phyloP scores from a whole-genome alignment of 345 rosid species.

The Salix caprea region DNA sequence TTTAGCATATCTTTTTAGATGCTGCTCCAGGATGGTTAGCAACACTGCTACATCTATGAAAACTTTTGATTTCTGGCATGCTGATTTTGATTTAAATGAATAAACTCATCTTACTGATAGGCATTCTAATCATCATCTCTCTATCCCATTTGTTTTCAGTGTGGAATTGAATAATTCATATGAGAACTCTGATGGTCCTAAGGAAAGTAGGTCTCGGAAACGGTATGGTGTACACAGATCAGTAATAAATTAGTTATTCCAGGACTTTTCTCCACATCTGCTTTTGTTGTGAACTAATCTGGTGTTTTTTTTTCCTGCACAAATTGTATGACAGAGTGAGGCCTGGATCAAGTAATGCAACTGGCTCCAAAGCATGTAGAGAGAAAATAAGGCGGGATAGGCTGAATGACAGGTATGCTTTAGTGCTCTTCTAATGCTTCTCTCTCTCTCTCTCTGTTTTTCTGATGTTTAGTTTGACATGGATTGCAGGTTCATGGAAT shows the following conservation, averaged over 20 bases:
- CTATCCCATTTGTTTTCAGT: conserved; percentile 17
- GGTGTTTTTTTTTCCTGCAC: background rate
- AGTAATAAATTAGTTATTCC: background rate
- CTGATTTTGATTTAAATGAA: background rate
- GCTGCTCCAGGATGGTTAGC: background rate
- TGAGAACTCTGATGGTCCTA: conserved; percentile 25
- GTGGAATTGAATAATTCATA: conserved; percentile 29
- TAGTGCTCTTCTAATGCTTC: background rate
- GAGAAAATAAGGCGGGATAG: conserved; percentile 25
- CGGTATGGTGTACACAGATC: conserved; percentile 17
- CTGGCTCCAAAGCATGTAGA: conserved; percentile 21
- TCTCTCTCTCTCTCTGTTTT: background rate
- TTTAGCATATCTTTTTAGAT: background rate
- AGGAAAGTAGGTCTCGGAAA: conserved; percentile 34
- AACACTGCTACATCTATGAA: background rate
- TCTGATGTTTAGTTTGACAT: background rate
- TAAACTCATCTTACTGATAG: background rate
- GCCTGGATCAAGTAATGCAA: conserved; percentile 10
- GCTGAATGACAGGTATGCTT: conserved; percentile 26
- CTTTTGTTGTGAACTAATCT: background rate
- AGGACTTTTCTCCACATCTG: background rate
- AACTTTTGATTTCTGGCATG: background rate
- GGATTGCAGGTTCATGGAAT: conserved; percentile 32
- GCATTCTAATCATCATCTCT: background rate
- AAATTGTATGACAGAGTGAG: conserved; percentile 13